phyloP scores from a whole-genome alignment of 805 yeast genomes.

The Teunomyces gatunensis region DNA sequence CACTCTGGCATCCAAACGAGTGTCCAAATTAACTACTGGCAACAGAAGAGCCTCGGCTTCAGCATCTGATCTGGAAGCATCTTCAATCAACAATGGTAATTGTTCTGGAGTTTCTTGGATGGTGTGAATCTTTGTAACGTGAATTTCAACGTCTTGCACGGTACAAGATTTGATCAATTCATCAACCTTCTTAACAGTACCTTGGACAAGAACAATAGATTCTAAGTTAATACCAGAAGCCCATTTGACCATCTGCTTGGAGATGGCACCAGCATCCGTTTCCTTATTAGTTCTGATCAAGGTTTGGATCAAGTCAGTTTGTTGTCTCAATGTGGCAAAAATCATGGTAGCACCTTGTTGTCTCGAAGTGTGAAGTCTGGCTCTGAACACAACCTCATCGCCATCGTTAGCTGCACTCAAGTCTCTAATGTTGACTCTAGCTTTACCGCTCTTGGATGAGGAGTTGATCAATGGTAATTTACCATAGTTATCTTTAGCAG shows the following conservation, averaged over 20 bases:
- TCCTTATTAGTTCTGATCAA: constrained; percentile 73
- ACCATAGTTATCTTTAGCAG: constrained; percentile 87
- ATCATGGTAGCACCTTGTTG: constrained; percentile 95
- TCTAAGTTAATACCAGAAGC: constrained; percentile 82
- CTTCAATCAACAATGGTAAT: constrained; percentile 93
- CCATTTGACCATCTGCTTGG: constrained; percentile 98
- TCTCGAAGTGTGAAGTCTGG: constrained; percentile 90
- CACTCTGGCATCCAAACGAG: constrained; percentile 91
- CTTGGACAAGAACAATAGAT: constrained; percentile 88
- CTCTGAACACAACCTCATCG: constrained; percentile 79
- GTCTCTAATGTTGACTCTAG: constrained; percentile 57
- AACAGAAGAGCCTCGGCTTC: constrained; percentile 89
- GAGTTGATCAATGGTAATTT: constrained; percentile 85
- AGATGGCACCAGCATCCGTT: constrained; percentile 47
- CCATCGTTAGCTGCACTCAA: constrained; percentile 68
- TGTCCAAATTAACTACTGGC: constrained; percentile 94
- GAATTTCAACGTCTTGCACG: constrained; percentile 85
- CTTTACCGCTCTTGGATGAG: constrained; percentile 58
- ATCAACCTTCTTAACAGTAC: constrained; percentile 76
- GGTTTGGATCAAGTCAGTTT: constrained; percentile 77
- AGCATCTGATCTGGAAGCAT: constrained; percentile 91
- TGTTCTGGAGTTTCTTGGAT: constrained; percentile 88
- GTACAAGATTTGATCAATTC: constrained; percentile 90
- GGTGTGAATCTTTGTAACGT: constrained; percentile 67
- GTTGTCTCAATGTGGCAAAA: constrained; percentile 90